Base-by-base conservation (phyloP, 2,329 filamentous ascomycete genomes). In the Penicillium sp. region DNA sequence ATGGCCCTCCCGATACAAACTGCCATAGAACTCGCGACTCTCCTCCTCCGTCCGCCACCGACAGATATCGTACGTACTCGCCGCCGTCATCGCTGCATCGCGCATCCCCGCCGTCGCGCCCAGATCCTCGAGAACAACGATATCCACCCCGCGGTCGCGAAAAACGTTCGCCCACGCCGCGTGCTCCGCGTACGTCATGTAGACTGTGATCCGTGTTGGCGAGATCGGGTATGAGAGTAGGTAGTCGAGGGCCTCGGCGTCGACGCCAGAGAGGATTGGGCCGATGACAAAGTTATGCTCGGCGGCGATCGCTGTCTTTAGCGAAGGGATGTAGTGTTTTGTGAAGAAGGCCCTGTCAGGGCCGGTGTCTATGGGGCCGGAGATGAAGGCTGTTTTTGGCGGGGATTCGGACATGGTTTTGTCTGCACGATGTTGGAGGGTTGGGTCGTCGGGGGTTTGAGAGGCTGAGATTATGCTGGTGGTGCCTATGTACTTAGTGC, bases 1-100 rank as follows among this genome's bases (percentile, higher is more conserved):
- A 51, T 67, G 56, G 9, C 72, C 69, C 4, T 64, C 63, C 41
- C 70, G 66, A 61, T 68, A 75, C 17, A 56, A 44, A 1, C 17
- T 31, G 7, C 73, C 75, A 67, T 75, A 77, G 11, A 72, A 60
- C 41, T 13, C 60, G 60, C 58, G 69, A 5, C 67, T 68, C 55
- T 78, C 74, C 3, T 62, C 57, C 23, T 60, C 58, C 5, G 67
- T 74, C 31, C 73, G 58, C 56, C 72, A 71, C 8, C 75, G 66
- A n/a, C 76, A 56, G 8, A 78, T 72, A 67, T 78, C 74, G 65
- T 77, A 77, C 13, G 68, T 66, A 21, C 73, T 75, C 4, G 67
- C 69, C 7, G 38, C 23, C 8, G 75, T 78, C 71, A 76, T 73
- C 0, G 64, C 69, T 17, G 70, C 74, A 50, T 78, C 75, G 7